Base-by-base conservation (phyloP, 345 rosid species). In the Murraya paniculata region DNA sequence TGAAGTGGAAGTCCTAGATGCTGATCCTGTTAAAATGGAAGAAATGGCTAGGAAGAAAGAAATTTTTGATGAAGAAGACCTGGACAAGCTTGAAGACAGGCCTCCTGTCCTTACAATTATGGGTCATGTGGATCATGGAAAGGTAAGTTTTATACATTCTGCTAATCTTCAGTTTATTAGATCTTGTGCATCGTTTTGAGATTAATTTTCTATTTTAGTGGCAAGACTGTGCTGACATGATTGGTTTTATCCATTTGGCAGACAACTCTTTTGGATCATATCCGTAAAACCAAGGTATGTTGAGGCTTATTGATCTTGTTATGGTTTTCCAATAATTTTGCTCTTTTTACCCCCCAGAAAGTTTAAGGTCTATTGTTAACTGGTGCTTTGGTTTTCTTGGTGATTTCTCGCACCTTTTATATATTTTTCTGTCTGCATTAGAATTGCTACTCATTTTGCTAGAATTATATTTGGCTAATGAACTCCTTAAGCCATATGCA, bases 61-160 rank as follows among this genome's bases (percentile, higher is more conserved):
- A 82, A 88, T 86, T 70, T 57, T 96, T 68, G 98, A 96, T 88
- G 94, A 90, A 77, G 97, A 90, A 57, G 98, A 96, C 85, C 81
- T 90, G 85, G 99, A 88, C 88, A 93, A 94, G 79, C 89, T 96
- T 48, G 91, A 86, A 85, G 91, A 89, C 66, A 92, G 99, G 74
- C 98, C 99, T 83, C 99, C 99, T 80, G 97, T 96, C 71, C 91
- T 96, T 78, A 96, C 99, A n/a, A 96, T 96, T 78, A 96, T 96
- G 99, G 99, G 99, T 81, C 99, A 96, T 81, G 99, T 96, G 27
- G 99, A 96, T 84, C 99, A 96, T 70, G 99, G 99, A 83, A 96
- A 96, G 93, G 99, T 90, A 84, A 76, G 83, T 64, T 38, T 35
- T 76, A 59, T 7, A 33, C 11, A 16, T 50, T 31, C 50, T 61